Percentiles rank a stretch among this genome's conserved stretches.
These are phyloP conservation scores for Fusarium scirpi DNA, from an alignment of 2,329 filamentous ascomycete genomes.

Conservation along the genomic window DNA sequence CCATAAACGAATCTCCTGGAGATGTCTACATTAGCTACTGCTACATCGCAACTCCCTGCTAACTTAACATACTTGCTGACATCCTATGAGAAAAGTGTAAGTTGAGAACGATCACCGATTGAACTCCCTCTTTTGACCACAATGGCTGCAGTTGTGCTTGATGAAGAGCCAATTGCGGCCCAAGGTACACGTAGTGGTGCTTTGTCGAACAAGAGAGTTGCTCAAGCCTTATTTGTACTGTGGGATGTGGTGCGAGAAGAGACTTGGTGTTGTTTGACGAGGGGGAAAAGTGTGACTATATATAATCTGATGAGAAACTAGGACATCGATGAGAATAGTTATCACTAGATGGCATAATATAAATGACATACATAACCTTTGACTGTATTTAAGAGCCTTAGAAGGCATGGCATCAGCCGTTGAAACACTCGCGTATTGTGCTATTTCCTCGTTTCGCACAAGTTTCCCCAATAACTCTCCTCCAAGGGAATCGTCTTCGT, in stretches of 20 bases:
- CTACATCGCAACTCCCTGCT: fast-evolving
- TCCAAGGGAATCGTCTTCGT: not conserved
- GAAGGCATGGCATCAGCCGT: not conserved
- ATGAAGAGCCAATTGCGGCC: not conserved
- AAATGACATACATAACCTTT: not conserved
- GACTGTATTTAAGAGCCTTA: no score
- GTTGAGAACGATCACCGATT: not conserved
- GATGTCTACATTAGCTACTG: not conserved
- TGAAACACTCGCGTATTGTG: fast-evolving
- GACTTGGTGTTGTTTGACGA: not conserved
- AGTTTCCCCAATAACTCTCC: not conserved
- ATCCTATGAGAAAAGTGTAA: not conserved
- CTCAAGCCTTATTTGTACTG: constrained; percentile 19
- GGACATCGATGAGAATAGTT: not conserved
- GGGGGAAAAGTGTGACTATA: not conserved
- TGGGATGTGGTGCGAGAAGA: not conserved
- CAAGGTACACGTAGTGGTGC: not conserved
- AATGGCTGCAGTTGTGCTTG: not conserved
- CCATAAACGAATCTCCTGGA: fast-evolving
- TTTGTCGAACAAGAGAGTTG: constrained; percentile 11
- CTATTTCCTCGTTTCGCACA: not conserved
- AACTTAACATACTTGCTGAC: not conserved
- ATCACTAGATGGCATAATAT: fast-evolving
- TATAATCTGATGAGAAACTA: not conserved
- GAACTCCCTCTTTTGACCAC: not conserved